Percentiles rank a stretch among this genome's conserved stretches.
Conservation (phyloP, 148 eudicot genomes). For the Vaccinium macrocarpon region DNA sequence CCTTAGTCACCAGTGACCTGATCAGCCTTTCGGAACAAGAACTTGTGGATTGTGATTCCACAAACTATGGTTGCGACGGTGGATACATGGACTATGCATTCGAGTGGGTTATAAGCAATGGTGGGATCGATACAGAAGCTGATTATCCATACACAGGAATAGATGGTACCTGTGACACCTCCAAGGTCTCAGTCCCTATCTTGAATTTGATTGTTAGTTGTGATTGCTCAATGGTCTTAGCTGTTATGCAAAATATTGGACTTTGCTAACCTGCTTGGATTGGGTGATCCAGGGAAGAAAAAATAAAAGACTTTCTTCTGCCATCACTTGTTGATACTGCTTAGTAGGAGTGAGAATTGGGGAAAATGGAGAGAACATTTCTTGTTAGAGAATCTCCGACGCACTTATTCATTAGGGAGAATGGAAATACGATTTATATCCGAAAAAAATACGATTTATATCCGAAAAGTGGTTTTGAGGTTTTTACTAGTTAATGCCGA, state of each 20-base stretch:
- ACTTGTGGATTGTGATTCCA: slow-evolving; percentile 52
- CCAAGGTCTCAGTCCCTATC: slow-evolving; percentile 36
- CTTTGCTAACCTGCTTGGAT: neutral
- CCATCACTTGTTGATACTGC: neutral
- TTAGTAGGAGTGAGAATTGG: neutral
- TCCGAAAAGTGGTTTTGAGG: neutral
- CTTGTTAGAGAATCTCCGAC: neutral
- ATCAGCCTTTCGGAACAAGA: slow-evolving; percentile 58
- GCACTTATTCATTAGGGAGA: neutral
- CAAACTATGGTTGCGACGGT: slow-evolving; percentile 54
- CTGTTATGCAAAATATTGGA: slow-evolving; percentile 2
- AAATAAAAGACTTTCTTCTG: neutral
- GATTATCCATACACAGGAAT: slow-evolving; percentile 53
- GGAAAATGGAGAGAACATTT: neutral
- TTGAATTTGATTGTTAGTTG: neutral
- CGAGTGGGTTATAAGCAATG: slow-evolving; percentile 55
- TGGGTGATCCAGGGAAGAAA: neutral
- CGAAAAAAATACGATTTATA: neutral
- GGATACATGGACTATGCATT: slow-evolving; percentile 60
- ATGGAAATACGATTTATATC: neutral
- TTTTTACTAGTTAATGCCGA: neutral
- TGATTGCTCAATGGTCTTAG: neutral
- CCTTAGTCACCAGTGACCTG: slow-evolving; percentile 45
- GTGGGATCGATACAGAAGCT: slow-evolving; percentile 49
- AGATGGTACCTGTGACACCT: slow-evolving; percentile 36